Base-by-base conservation (phyloP, 768 basidiomycete genomes). In the Naganishia vaughanmartiniae region DNA sequence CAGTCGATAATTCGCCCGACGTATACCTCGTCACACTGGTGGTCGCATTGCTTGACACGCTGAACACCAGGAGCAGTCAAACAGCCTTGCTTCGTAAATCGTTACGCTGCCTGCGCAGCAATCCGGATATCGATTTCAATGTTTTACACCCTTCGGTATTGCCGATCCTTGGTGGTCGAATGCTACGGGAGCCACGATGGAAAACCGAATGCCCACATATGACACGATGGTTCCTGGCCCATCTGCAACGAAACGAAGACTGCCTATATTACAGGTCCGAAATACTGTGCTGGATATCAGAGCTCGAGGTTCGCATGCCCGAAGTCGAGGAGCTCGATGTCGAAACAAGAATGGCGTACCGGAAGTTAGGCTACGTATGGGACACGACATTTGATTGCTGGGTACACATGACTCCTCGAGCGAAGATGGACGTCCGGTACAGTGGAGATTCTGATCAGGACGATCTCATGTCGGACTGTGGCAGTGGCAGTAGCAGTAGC, bases 161-260 rank as follows among this genome's bases (percentile, higher is more conserved):
- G 15, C n/a, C 11, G 9, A 11, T 26, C 39, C 39, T 63, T 21
- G 17, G 36, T 17, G n/a, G 31, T 30, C 60, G 60, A 45, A n/a
- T 63, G 60, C 39, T 63, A 17, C 4, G 12, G 26, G 60, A 63
- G 12, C 42, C 36, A 15, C 39, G 39, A 28, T 63, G 60, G 60
- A 46, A 45, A 45, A 45, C 24, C 60, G 60, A 63, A 26, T 63
- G 60, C 19, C 60, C 60, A 4, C 60, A 63, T 15, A 42, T 63
- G 10, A 63, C 39, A 28, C 60, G 60, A 26, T 63, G 60, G 60
- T 63, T 63, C 39, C 60, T 63, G 6, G 60, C 60, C n/a, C 60
- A 63, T 45, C 24, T 26, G 24, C 39, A 26, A 21, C 31, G 60
- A 36, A 63, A 24, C 4, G 39, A 42, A 12, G 5, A 34, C 34